Evolutionary conservation across 495 filamentous ascomycete species (phyloP).

Genomic region (Aspergillus wentii): DNA sequence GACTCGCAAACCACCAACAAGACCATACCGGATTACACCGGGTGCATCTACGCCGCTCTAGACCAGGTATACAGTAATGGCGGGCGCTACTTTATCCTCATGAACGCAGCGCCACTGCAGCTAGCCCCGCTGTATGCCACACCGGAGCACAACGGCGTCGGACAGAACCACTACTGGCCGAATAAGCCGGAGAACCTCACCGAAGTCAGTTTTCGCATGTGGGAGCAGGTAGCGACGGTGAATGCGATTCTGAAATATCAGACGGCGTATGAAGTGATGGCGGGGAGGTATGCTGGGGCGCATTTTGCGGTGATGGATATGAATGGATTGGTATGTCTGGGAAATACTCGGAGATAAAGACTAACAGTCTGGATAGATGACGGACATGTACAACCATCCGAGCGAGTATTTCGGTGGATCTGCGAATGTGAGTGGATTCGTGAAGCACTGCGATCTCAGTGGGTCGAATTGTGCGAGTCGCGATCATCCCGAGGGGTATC

Average conservation of each 20-base stretch:
- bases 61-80: constrained; percentile 58
- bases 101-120: constrained; percentile 61
- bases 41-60: constrained; percentile 58
- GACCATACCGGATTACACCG: constrained; percentile 56
- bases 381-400: constrained; percentile 57
- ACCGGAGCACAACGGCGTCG: constrained; percentile 42
- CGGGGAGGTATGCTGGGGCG: constrained; percentile 51
- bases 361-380: constrained; percentile 36
- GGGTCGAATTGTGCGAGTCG: constrained; percentile 20
- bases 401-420: constrained; percentile 50
- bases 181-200: constrained; percentile 56
- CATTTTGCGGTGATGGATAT: constrained; percentile 59
- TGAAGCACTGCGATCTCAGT: constrained; percentile 42
- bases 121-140: constrained; percentile 55
- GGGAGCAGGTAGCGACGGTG: constrained; percentile 51
- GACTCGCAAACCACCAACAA: constrained; percentile 54
- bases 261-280: constrained; percentile 49
- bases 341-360: too few relatives aligned
- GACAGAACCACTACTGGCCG: constrained; percentile 52
- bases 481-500: constrained; percentile 30
- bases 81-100: constrained; percentile 62
- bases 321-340: constrained; percentile 41
- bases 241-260: constrained; percentile 54
- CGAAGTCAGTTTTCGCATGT: constrained; percentile 53
- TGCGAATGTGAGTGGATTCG: constrained; percentile 50